A percentile compares a stretch with the other conserved stretches of the same genome.
Evolutionary conservation across 2,329 filamentous ascomycete species (phyloP).

Genomic region (Chrysosporium queenslandicum): DNA sequence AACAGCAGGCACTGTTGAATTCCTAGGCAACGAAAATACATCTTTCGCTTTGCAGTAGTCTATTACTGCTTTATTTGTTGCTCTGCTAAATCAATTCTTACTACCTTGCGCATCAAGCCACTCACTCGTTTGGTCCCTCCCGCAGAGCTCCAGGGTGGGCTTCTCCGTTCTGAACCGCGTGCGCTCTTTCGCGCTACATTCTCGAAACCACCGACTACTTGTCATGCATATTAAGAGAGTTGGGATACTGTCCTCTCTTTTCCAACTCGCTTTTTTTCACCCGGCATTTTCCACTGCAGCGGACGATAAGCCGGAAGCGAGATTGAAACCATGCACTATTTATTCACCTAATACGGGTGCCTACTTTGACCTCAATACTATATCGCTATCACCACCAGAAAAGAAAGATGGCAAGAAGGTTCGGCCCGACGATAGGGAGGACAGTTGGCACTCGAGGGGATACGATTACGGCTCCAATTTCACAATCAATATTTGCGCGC

Average conservation of each 20-base stretch:
- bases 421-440: constrained; percentile 30
- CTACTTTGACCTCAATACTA: constrained; percentile 54
- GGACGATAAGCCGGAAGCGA: constrained; percentile 33
- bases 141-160: no score
- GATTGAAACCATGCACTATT: constrained; percentile 50
- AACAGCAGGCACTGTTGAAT: constrained; percentile 1
- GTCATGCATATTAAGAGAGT: constrained; percentile 29
- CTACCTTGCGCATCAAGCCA: background rate
- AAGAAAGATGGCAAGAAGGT: constrained; percentile 33
- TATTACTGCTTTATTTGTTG: no score
- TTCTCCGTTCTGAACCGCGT: background rate
- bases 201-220: background rate
- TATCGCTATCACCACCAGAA: constrained; percentile 44
- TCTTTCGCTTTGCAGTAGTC: background rate
- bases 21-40: background rate
- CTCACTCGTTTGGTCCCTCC: background rate
- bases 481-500: constrained; percentile 43
- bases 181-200: background rate
- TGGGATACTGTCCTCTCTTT: constrained; percentile 23
- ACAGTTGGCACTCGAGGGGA: constrained; percentile 42
- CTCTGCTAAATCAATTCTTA: no score
- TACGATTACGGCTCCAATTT: constrained; percentile 44
- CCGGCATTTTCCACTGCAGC: constrained; percentile 28
- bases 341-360: constrained; percentile 50
- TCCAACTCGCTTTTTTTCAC: constrained; percentile 27